Percentiles rank a stretch among this genome's conserved stretches.
Evolutionary conservation across 108 stramenopile genomes (phyloP).

Genomic region (Pelagomonas calceolata): DNA sequence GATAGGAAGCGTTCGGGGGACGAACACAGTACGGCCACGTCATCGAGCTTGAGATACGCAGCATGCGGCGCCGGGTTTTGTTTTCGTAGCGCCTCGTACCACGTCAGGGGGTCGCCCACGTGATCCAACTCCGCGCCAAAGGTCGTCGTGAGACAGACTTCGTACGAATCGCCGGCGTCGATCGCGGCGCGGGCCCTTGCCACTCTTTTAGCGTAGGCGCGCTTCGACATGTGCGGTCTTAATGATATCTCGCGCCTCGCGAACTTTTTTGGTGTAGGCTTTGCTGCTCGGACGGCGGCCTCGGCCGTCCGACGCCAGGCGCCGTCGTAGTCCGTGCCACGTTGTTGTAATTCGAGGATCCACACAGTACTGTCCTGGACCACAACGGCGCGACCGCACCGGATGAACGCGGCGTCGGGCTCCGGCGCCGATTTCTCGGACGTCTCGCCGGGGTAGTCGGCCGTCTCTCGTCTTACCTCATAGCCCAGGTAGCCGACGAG

Average conservation of each 20-base stretch:
- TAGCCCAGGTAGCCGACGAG: slow-evolving; percentile 42
- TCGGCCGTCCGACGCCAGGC: too few relatives aligned
- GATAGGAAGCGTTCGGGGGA: slow-evolving; percentile 86
- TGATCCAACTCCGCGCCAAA: slow-evolving; percentile 30
- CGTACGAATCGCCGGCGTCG: slow-evolving; percentile 72
- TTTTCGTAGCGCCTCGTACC: slow-evolving; percentile 59
- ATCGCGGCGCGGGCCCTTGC: slow-evolving; percentile 31
- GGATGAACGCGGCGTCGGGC: slow-evolving; percentile 23
- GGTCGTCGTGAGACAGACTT: slow-evolving; percentile 82
- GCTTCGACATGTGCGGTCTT: not conserved
- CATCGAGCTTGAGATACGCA: slow-evolving; percentile 50
- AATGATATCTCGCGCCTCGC: not conserved
- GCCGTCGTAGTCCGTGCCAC: not conserved
- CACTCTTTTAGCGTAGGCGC: not conserved
- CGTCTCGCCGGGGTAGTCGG: slow-evolving; percentile 6
- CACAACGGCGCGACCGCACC: slow-evolving; percentile 22
- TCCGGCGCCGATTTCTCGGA: slow-evolving; percentile 1
- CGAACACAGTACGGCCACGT: slow-evolving; percentile 74
- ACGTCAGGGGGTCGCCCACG: slow-evolving; percentile 30
- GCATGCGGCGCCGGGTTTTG: slow-evolving; percentile 86
- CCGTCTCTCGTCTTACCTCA: slow-evolving; percentile 18
- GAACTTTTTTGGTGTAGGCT: too few relatives aligned
- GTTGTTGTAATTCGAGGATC: slow-evolving; percentile 8
- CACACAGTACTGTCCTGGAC: slow-evolving; percentile 24
- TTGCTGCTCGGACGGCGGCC: not conserved